These are phyloP conservation scores for Pyricularia pennisetigena DNA, from an alignment of 2,329 filamentous ascomycete genomes.

Conservation along the genomic window DNA sequence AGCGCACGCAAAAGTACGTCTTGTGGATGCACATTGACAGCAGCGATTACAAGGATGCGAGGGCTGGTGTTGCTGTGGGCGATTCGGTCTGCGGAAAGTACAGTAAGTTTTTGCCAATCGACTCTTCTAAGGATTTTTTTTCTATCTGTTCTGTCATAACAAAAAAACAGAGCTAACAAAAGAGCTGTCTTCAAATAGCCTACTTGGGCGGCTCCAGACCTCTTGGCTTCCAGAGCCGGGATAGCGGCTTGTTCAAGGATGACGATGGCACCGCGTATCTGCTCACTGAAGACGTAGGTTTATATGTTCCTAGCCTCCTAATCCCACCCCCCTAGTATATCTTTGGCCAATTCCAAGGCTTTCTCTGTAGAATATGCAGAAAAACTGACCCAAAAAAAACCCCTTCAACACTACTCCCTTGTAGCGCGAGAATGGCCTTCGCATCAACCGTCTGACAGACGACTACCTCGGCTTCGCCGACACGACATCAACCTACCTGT, in stretches of 20 bases:
- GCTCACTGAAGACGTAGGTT: slow-evolving; percentile 47
- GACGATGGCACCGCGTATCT: slow-evolving; percentile 52
- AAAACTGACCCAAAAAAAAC: neutral
- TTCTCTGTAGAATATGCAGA: neutral
- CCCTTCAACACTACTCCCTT: no score
- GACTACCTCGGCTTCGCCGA: slow-evolving; percentile 12
- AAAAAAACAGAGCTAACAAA: no score
- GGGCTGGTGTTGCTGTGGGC: slow-evolving; percentile 20
- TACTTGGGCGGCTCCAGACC: slow-evolving; percentile 22
- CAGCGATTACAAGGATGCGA: slow-evolving; percentile 22
- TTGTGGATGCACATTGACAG: slow-evolving; percentile 61
- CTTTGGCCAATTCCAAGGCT: neutral
- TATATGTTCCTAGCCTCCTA: neutral
- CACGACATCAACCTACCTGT: slow-evolving; percentile 9
- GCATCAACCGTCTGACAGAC: slow-evolving; percentile 13
- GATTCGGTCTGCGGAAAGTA: slow-evolving; percentile 53
- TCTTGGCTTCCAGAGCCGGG: slow-evolving; percentile 22
- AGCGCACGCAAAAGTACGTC: slow-evolving; percentile 31
- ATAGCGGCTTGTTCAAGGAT: slow-evolving; percentile 53
- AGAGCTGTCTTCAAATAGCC: slow-evolving; percentile 2
- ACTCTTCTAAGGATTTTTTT: no score
- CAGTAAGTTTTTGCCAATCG: slow-evolving; percentile 9
- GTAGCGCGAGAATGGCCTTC: slow-evolving; percentile 13
- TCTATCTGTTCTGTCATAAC: no score
- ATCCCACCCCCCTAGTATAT: no score